These are phyloP conservation scores for Nakaseomyces kungkrabaensis DNA, from an alignment of 1,139 yeast genomes.

Conservation along the genomic window DNA sequence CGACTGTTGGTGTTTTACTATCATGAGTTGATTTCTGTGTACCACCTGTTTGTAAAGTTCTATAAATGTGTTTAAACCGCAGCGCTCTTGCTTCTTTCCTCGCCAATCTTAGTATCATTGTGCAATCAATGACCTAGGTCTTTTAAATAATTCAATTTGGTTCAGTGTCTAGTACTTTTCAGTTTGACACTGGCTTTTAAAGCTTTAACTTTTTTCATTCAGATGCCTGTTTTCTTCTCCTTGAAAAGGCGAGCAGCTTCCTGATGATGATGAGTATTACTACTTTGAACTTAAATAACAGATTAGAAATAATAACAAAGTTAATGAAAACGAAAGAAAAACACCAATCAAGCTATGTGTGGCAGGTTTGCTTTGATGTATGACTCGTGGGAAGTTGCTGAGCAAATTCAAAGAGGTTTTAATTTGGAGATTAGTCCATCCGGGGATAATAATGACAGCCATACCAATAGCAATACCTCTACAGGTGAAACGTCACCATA, in stretches of 20 bases:
- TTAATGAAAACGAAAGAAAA: too few relatives aligned
- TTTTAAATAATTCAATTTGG: too few relatives aligned
- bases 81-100: background rate
- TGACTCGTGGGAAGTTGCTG: conserved; percentile 6
- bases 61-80: background rate
- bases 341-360: conserved; percentile 31
- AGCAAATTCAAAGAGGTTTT: conserved; percentile 1
- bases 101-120: background rate
- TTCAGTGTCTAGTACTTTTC: too few relatives aligned
- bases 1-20: background rate
- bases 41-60: background rate
- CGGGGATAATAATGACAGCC: background rate
- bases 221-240: too few relatives aligned
- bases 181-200: too few relatives aligned
- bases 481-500: background rate
- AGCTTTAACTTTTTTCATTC: too few relatives aligned
- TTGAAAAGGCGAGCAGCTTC: too few relatives aligned
- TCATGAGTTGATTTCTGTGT: background rate
- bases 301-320: too few relatives aligned
- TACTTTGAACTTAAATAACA: too few relatives aligned
- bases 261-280: too few relatives aligned
- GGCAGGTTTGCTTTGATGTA: conserved; percentile 38
- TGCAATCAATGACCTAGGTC: too few relatives aligned
- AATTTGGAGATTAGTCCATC: conserved; percentile 5
- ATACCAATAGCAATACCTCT: background rate